Base-by-base conservation (phyloP, 2,329 filamentous ascomycete genomes). In the Beauveria sp. region DNA sequence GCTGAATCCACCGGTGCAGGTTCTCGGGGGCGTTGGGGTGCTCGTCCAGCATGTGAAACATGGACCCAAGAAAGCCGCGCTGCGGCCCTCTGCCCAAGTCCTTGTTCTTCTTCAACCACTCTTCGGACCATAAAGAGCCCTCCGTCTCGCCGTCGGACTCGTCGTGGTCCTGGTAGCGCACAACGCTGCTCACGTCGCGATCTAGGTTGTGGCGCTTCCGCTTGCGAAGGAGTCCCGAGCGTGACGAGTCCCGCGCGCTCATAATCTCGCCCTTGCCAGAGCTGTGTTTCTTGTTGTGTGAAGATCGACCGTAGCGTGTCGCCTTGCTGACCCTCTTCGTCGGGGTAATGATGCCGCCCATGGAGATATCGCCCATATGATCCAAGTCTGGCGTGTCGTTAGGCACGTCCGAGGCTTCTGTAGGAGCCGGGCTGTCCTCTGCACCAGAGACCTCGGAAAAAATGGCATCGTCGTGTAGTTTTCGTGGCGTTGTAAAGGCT, bases 201-300 rank as follows among this genome's bases (percentile, higher is more conserved):
- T 84, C 80, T 38, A 75, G 73, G 18, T 79, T 77, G 63, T 79
- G 77, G 14, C 82, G 77, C 73, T 78, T 84, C 63, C 79, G 78
- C 73, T 81, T 86, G 68, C 80, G 79, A 66, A 81, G 77, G 64
- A 77, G 77, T 64, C 81, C 81, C 1, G 71, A 66, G 62, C 69
- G 69, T 63, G 72, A 68, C 67, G 71, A 65, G 66, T 76, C 69
- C 65, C 69, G 67, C 66, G 78, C 78, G 4, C 78, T 73, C 43
- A 82, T 78, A 56, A 90, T 83, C 66, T 90, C 87, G 50, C 87
- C 88, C 65, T 84, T 81, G 1, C 88, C 88, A 0, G 88, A 70
- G 10, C 73, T 65, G 42, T 75, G 69, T 62, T 74, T 76, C 62
- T 74, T 74, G 66, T 78, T 67, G 67, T 79, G 63, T 64, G 72